A percentile compares a stretch with the other conserved stretches of the same genome.
Evolutionary conservation across 1,284 basidiomycete genomes (phyloP).

Genomic region (Ceratobasidium sp.): DNA sequence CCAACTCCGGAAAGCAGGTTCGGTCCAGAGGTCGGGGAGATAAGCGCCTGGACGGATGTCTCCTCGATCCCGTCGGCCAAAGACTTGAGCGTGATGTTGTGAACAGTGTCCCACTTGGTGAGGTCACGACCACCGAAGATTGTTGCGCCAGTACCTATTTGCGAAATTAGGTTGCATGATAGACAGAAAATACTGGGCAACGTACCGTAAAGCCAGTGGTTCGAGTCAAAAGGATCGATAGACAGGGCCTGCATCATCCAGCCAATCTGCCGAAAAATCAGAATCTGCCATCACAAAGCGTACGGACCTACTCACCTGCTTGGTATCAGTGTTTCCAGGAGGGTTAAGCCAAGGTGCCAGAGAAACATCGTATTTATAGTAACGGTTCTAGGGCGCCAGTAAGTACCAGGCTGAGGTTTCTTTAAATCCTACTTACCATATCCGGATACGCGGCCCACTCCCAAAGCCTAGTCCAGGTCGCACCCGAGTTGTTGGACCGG

Average conservation of each 20-base stretch:
- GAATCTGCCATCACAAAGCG: constrained; percentile 41
- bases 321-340: constrained; percentile 40
- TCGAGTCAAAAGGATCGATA: constrained; percentile 68
- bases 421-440: constrained; percentile 1
- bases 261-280: constrained; percentile 52
- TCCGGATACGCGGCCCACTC: constrained; percentile 59
- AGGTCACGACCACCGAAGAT: constrained; percentile 69
- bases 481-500: constrained; percentile 69
- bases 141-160: constrained; percentile 42
- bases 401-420: background rate
- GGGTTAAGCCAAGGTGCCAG: constrained; percentile 52
- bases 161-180: background rate
- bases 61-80: constrained; percentile 78
- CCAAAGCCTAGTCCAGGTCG: constrained; percentile 72
- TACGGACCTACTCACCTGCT: constrained; percentile 59
- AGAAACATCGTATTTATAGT: constrained; percentile 68
- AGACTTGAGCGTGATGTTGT: constrained; percentile 71
- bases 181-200: constrained; percentile 56
- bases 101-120: constrained; percentile 69
- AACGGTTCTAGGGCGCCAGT: constrained; percentile 58
- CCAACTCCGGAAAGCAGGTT: constrained; percentile 62
- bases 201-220: constrained; percentile 79
- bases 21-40: constrained; percentile 67
- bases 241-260: constrained; percentile 64
- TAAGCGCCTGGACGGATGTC: constrained; percentile 68